Percentiles rank a stretch among this genome's conserved stretches.
Evolutionary conservation across 495 filamentous ascomycete genomes (phyloP).

Genomic region (Tuber microsphaerosporum): DNA sequence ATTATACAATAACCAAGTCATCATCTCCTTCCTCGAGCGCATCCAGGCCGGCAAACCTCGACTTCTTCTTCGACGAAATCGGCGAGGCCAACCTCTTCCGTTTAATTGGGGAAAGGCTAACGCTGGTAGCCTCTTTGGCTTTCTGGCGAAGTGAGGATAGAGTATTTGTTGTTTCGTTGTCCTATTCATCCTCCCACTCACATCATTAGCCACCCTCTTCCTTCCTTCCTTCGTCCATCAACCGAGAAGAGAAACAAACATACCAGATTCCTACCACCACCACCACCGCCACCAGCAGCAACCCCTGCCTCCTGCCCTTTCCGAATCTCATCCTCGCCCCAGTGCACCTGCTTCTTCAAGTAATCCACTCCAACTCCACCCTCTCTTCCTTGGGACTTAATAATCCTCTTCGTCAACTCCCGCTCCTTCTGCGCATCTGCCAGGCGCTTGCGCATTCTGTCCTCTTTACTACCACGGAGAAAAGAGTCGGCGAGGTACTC

Average conservation of each 20-base stretch:
- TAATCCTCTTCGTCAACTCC: slow-evolving; percentile 66
- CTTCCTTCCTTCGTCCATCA: slow-evolving; percentile 1
- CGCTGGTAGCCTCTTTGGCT: slow-evolving; percentile 50
- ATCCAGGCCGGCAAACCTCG: slow-evolving; percentile 60
- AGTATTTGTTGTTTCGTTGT: slow-evolving; percentile 19
- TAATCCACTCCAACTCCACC: slow-evolving; percentile 50
- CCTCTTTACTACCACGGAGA: slow-evolving; percentile 51
- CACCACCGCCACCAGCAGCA: slow-evolving; percentile 10
- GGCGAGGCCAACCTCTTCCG: slow-evolving; percentile 52
- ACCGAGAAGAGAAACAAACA: background rate
- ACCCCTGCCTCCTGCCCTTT: slow-evolving; percentile 11
- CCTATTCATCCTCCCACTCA: slow-evolving; percentile 10
- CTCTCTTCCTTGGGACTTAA: slow-evolving; percentile 43
- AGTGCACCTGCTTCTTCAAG: slow-evolving; percentile 23
- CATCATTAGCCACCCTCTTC: background rate
- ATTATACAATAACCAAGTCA: slow-evolving; percentile 33
- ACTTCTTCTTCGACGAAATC: slow-evolving; percentile 59
- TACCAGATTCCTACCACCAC: slow-evolving; percentile 16
- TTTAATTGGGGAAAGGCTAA: slow-evolving; percentile 69
- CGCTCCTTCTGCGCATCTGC: slow-evolving; percentile 69
- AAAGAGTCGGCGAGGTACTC: slow-evolving; percentile 53
- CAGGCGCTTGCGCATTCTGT: slow-evolving; percentile 60
- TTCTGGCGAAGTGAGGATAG: slow-evolving; percentile 50
- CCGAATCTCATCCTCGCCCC: slow-evolving; percentile 22
- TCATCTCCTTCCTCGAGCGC: slow-evolving; percentile 60